Conservation (phyloP, 305 asterid genomes). For the Andrographis paniculata region DNA sequence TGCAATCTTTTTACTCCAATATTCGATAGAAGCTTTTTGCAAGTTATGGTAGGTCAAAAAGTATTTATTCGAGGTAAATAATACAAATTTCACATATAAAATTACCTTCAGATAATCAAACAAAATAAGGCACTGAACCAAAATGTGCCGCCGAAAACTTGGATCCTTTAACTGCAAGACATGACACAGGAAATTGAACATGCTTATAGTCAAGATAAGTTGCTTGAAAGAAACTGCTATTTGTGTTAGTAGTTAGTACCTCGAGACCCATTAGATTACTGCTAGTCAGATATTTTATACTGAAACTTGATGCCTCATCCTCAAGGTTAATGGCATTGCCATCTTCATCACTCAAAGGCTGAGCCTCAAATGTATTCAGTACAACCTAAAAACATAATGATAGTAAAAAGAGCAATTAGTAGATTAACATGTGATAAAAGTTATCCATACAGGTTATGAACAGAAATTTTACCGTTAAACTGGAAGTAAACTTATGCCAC, state of each 20-base stretch:
- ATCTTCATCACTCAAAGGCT: conserved; percentile 91
- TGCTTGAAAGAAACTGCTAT: conserved; percentile 15
- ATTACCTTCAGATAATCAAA: conserved; percentile 91
- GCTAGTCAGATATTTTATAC: conserved; percentile 92
- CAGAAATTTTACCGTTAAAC: conserved; percentile 48
- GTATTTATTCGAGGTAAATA: not conserved
- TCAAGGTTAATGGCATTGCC: conserved; percentile 71
- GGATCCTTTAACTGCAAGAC: conserved; percentile 86
- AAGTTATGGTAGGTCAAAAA: conserved; percentile 15
- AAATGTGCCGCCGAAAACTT: conserved; percentile 86
- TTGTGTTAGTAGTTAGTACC: conserved; percentile 32
- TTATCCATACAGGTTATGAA: no score
- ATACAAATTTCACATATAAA: conserved; percentile 12
- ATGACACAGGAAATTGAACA: conserved; percentile 15
- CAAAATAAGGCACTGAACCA: conserved; percentile 93
- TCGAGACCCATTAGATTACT: conserved; percentile 95
- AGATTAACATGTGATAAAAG: conserved; percentile 1
- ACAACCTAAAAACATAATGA: conserved; percentile 50
- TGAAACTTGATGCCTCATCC: conserved; percentile 88
- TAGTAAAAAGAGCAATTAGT: conserved; percentile 10
- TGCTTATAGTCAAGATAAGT: conserved; percentile 15
- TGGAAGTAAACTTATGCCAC: conserved; percentile 67
- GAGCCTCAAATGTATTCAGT: conserved; percentile 84
- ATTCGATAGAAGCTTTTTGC: conserved; percentile 7
- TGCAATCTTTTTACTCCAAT: conserved; percentile 2